phyloP scores from a whole-genome alignment of 306 rosid species.

The Macrotyloma uniflorum region DNA sequence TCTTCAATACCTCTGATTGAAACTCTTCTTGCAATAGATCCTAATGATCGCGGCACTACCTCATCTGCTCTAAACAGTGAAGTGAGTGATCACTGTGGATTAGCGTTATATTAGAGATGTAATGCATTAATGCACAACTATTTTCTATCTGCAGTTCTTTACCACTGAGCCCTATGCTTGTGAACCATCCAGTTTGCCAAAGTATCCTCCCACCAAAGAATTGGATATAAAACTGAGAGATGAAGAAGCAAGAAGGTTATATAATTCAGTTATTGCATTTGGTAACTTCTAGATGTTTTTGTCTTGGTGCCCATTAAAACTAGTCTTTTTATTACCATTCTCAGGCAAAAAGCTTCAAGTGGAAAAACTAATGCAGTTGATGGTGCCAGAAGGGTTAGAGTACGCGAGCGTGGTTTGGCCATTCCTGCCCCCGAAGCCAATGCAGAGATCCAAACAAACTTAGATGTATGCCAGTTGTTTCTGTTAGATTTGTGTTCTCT shows the following conservation, averaged over 20 bases:
- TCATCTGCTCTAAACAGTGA: conserved; percentile 66
- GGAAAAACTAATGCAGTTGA: conserved; percentile 67
- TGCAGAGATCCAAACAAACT: conserved; percentile 78
- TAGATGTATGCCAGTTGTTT: conserved; percentile 61
- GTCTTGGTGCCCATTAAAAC: conserved; percentile 29
- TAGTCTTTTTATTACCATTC: conserved; percentile 25
- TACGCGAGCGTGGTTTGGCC: conserved; percentile 72
- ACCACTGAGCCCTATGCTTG: conserved; percentile 74
- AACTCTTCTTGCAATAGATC: conserved; percentile 80
- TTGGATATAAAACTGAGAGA: conserved; percentile 82
- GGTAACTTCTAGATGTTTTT: conserved; percentile 24
- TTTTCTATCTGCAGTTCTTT: conserved; percentile 66
- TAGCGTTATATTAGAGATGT: conserved; percentile 25
- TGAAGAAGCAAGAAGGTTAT: conserved; percentile 82
- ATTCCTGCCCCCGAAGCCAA: conserved; percentile 88
- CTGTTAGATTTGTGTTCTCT: conserved; percentile 18
- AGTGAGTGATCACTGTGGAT: conserved; percentile 50
- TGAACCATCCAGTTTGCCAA: conserved; percentile 82
- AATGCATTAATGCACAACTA: conserved; percentile 19
- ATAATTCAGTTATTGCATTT: conserved; percentile 23
- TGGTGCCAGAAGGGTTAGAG: conserved; percentile 63
- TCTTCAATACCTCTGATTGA: conserved; percentile 73
- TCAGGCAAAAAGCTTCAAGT: conserved; percentile 67
- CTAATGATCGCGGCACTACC: conserved; percentile 66
- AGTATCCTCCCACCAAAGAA: conserved; percentile 90